Percentiles rank a stretch among this genome's conserved stretches.
Evolutionary conservation across 306 rosid genomes (phyloP).

Genomic region (Hippophae gyantsensis): DNA sequence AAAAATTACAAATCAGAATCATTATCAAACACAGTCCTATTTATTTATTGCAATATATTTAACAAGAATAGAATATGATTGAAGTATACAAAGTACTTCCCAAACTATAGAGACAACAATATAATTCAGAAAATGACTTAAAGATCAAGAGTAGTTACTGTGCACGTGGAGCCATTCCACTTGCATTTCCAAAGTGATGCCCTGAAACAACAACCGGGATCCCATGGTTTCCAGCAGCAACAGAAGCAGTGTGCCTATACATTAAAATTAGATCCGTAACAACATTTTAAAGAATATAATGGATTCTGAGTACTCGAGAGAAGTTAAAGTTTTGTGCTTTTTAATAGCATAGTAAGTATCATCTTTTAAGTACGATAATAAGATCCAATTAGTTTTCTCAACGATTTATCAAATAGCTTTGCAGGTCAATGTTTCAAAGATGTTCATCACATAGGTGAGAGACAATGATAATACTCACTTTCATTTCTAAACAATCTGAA

Average conservation of each 20-base stretch:
- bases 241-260: conserved; percentile 86
- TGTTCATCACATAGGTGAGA: no score
- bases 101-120: conserved; percentile 5
- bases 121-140: conserved; percentile 8
- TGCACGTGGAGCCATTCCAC: conserved; percentile 99
- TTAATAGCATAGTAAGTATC: background rate
- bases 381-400: no score
- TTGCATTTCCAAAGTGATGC: conserved; percentile 89
- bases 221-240: conserved; percentile 99
- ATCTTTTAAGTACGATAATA: no score
- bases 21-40: no score
- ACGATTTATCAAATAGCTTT: no score
- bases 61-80: no score
- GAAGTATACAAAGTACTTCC: background rate
- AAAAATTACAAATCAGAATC: no score
- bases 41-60: no score
- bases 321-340: background rate
- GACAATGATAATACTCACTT: no score
- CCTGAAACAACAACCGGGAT: conserved; percentile 91
- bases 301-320: conserved; percentile 10
- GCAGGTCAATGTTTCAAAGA: no score
- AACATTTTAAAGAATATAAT: background rate
- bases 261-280: conserved; percentile 27
- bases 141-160: conserved; percentile 59
- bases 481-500: no score